A percentile compares a stretch with the other conserved stretches of the same genome.
phyloP scores from a whole-genome alignment of 2,329 filamentous ascomycete species.

The Ascochyta pisi region DNA sequence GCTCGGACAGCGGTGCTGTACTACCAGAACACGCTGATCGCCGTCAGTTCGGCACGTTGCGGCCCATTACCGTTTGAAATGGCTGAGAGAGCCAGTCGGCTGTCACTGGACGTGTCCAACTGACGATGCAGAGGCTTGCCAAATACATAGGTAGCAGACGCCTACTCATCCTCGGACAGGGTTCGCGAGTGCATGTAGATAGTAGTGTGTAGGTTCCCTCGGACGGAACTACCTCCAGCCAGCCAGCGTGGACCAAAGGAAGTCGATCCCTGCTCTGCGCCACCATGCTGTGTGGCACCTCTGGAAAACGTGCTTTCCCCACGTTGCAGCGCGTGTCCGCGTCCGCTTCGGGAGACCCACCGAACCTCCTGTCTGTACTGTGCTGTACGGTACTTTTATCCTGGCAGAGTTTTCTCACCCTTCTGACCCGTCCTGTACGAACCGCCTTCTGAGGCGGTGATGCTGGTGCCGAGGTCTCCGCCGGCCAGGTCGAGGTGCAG shows the following conservation, averaged over 20 bases:
- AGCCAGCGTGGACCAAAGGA: slow-evolving; percentile 12
- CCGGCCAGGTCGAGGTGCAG: slow-evolving; percentile 6
- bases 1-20: slow-evolving; percentile 3
- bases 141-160: no score
- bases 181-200: no score
- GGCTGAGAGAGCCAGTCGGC: slow-evolving; percentile 16
- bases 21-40: slow-evolving; percentile 23
- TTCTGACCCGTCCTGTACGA: not conserved
- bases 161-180: no score
- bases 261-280: slow-evolving; percentile 21
- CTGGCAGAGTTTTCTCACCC: no score
- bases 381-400: no score
- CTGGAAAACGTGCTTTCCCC: slow-evolving; percentile 42
- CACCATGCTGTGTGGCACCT: slow-evolving; percentile 32
- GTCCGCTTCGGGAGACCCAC: slow-evolving; percentile 36
- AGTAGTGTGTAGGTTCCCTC: no score
- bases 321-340: slow-evolving; percentile 40
- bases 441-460: slow-evolving; percentile 3
- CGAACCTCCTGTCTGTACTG: slow-evolving; percentile 1
- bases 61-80: slow-evolving; percentile 23
- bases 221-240: slow-evolving; percentile 18
- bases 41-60: slow-evolving; percentile 28
- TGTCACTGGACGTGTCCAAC: no score
- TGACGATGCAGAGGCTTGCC: no score
- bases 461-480: slow-evolving; percentile 2